Evolutionary conservation across 805 yeast genomes (phyloP), one percentile per base, ranked within the genome.

Genomic region (Lipomyces spencermartinsiae): DNA sequence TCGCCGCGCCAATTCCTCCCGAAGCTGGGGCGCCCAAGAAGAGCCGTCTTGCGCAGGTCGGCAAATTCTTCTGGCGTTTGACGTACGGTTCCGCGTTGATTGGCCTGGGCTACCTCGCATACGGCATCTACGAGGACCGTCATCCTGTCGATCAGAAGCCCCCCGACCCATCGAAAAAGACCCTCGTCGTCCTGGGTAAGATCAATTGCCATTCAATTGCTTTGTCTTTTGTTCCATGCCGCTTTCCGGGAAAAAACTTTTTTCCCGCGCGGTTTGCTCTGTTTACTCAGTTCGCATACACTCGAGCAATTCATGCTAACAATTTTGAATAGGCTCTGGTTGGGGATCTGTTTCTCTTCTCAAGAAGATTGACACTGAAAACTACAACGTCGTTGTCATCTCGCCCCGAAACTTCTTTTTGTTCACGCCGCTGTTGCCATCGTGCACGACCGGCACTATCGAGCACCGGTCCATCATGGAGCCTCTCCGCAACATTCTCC

Each of bases 361-460:
- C 80, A 92, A 91, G 82, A 86, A 88, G 77, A 83, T 93, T 78
- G 97, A 93, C 78, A 89, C 97, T 55, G 83, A 93, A 59, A 83
- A 89, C 78, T 93, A 92, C 82, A 92, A 94, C 77, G 97, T 93
- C 61, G 87, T 92, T 61, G 88, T 93, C 65, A 90, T 93, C 59
- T 92, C 97, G 55, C 98, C 98, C 71, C 87, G 98, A 83, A 94
- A 93, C 84, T 94, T 92, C 83, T 74, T 93, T 82, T 83, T 93
- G 75, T 93, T 94, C 85, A 93, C 98, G 66, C 98, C 98, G n/a
- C 83, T 93, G 78, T 84, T 93, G 75, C 98, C 98, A 59, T 91
- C 97, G 33, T 91, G 94, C 73, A 97, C 98, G 66, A 93, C 97
- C 51, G 98, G 98, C 72, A 91, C 97, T 62, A 85, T 84, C 74